These are phyloP conservation scores for Magnolia officinalis DNA, from an alignment of 164 flowering plant genomes.

Conservation along the genomic window DNA sequence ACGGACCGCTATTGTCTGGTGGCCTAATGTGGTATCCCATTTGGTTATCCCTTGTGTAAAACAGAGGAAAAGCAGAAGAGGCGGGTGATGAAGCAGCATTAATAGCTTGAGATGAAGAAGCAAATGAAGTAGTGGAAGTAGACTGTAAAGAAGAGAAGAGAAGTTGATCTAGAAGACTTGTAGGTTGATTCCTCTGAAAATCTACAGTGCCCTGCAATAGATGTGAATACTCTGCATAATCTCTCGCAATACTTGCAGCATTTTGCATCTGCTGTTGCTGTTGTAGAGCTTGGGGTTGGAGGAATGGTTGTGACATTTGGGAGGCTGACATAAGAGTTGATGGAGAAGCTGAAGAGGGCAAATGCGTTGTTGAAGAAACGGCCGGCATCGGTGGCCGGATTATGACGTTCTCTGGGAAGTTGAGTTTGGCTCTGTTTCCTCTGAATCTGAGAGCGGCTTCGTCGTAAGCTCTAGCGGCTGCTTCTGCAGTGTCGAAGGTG, in stretches of 20 bases:
- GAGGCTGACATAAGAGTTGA: conserved; percentile 20
- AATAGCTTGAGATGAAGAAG: neutral
- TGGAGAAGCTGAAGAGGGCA: conserved; percentile 18
- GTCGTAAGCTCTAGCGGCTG: conserved; percentile 76
- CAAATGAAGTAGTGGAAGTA: neutral
- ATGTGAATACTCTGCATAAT: conserved; percentile 56
- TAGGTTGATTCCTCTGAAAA: conserved; percentile 15
- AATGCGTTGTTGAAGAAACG: conserved; percentile 11
- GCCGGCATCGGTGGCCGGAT: conserved; percentile 26
- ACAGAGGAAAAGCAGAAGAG: conserved; percentile 7
- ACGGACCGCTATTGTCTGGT: neutral
- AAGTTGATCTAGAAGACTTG: conserved; percentile 31
- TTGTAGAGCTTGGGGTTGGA: conserved; percentile 9
- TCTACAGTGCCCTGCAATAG: conserved; percentile 42
- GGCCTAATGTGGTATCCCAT: neutral
- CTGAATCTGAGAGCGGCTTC: conserved; percentile 74
- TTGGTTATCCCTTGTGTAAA: neutral
- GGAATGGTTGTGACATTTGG: neutral
- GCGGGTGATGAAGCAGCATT: neutral
- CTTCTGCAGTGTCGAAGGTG: conserved; percentile 77
- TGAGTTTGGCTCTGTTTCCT: conserved; percentile 74
- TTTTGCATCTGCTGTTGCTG: conserved; percentile 9
- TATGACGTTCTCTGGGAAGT: conserved; percentile 63
- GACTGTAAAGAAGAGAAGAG: conserved; percentile 10
- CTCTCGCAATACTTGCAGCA: conserved; percentile 24